Conservation (phyloP, 208 protist genomes). For the Acanthamoeba triangularis region DNA sequence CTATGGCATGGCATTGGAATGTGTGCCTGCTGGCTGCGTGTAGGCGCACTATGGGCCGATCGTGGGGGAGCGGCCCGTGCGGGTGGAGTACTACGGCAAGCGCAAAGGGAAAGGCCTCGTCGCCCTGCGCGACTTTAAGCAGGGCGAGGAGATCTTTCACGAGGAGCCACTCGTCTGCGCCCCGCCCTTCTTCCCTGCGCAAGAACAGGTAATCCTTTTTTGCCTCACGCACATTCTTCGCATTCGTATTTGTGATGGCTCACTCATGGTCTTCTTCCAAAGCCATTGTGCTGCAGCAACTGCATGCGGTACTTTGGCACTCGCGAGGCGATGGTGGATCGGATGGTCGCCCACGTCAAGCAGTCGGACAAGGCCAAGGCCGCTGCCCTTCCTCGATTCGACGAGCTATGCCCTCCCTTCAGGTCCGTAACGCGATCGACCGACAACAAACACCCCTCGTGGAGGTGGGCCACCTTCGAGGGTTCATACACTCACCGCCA, state of each 20-base stretch:
- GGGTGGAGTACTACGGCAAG: conserved; percentile 24
- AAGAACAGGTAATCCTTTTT: not conserved
- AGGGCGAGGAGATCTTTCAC: conserved; percentile 23
- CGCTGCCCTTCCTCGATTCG: not conserved
- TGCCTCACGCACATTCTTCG: not conserved
- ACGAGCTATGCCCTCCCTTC: conserved; percentile 17
- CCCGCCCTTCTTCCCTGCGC: not conserved
- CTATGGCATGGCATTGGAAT: too few species aligned
- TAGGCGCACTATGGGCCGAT: conserved; percentile 1
- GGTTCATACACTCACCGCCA: not conserved
- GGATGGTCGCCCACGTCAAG: not conserved
- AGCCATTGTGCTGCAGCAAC: conserved; percentile 17
- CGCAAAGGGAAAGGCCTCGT: not conserved
- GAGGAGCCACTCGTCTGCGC: conserved; percentile 41
- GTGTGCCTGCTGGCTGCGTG: not conserved
- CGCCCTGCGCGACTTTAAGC: conserved; percentile 34
- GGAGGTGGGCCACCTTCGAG: too few species aligned
- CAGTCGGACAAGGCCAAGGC: not conserved
- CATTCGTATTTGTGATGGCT: not conserved
- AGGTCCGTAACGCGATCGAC: not conserved
- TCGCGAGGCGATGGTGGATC: not conserved
- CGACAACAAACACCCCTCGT: not conserved
- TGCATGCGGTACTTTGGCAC: conserved; percentile 38
- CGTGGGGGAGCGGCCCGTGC: conserved; percentile 11
- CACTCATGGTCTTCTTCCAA: not conserved